Conservation (phyloP, 2,329 filamentous ascomycete genomes). For the Lachnellula cervina region DNA sequence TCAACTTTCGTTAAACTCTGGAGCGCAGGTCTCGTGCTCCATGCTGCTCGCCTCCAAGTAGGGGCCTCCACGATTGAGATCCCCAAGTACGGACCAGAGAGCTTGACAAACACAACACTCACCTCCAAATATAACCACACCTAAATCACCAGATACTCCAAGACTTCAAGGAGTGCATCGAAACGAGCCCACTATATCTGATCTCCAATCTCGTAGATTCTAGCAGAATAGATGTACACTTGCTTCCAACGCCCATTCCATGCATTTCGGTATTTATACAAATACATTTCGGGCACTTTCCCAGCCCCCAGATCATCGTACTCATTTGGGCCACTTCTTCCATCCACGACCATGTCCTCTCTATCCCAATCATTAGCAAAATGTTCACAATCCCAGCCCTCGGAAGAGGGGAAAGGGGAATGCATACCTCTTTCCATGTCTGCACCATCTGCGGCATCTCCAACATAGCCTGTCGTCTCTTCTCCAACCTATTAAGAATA, state of each 20-base stretch:
- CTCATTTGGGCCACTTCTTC: slow-evolving; percentile 65
- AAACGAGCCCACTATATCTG: neutral
- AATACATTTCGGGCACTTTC: neutral
- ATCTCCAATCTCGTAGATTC: neutral
- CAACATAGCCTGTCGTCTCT: slow-evolving; percentile 86
- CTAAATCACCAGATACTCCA: neutral
- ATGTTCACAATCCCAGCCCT: neutral
- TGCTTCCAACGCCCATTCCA: slow-evolving; percentile 17
- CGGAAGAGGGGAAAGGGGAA: slow-evolving; percentile 20
- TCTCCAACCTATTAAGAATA: slow-evolving; percentile 61
- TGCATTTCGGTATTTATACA: slow-evolving; percentile 25
- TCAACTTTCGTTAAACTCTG: no score
- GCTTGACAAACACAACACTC: neutral
- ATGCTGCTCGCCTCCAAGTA: no score
- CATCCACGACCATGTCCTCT: slow-evolving; percentile 68
- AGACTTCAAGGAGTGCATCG: neutral
- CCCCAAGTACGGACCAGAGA: neutral
- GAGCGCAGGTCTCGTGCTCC: no score
- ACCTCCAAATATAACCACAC: neutral
- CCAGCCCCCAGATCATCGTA: slow-evolving; percentile 1
- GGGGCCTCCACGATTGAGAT: no score
- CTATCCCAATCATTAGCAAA: slow-evolving; percentile 40
- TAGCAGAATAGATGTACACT: slow-evolving; percentile 8
- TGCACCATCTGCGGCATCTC: slow-evolving; percentile 90
- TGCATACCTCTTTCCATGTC: slow-evolving; percentile 85